Base-by-base conservation (phyloP, 139 green algal species). In the Parachlorella kessleri region DNA sequence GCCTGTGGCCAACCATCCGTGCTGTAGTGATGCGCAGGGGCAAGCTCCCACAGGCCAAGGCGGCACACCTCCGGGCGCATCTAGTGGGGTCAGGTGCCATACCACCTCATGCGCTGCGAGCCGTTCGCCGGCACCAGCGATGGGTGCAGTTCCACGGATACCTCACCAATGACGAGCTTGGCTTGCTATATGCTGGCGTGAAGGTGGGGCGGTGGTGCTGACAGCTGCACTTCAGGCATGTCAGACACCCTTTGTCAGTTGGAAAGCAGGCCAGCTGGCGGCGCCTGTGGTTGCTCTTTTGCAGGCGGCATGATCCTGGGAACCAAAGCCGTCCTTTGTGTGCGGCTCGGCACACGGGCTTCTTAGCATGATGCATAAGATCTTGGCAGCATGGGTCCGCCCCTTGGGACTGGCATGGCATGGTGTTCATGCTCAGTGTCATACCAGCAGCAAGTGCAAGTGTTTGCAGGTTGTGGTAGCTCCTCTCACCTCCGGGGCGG, bases 131-230 rank as follows among this genome's bases (percentile, higher is more conserved):
- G n/a, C n/a, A n/a, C n/a, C n/a, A n/a, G n/a, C 8, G n/a, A 33
- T 33, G 24, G 23, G 63, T 33, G 24, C 23, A 30, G 1, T 68
- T 37, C n/a, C 26, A 68, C 28, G 63, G 63, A 10, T 68, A 68
- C 63, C 63, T 68, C 24, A 10, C 63, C 23, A 33, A 2, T 33
- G 63, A 68, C 63, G 24, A 37, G 63, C 63, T 68, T 14, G 14
- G 28, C 8, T 7, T 68, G 63, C 63, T 68, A 7, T 68, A 68
- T 33, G 24, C 63, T 1, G 8, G 63, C 24, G 63, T 68, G 24
- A 68, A 68, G 63, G 63, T 68, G 63, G 10, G 63, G 24, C 24
- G n/a, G n/a, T n/a, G n/a, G n/a, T n/a, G n/a, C n/a, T n/a, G n/a
- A n/a, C n/a, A n/a, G n/a, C n/a, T n/a, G n/a, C n/a, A n/a, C n/a